Evolutionary conservation across 1,284 basidiomycete genomes (phyloP).

Genomic region (Sanghuangporus weigelae): DNA sequence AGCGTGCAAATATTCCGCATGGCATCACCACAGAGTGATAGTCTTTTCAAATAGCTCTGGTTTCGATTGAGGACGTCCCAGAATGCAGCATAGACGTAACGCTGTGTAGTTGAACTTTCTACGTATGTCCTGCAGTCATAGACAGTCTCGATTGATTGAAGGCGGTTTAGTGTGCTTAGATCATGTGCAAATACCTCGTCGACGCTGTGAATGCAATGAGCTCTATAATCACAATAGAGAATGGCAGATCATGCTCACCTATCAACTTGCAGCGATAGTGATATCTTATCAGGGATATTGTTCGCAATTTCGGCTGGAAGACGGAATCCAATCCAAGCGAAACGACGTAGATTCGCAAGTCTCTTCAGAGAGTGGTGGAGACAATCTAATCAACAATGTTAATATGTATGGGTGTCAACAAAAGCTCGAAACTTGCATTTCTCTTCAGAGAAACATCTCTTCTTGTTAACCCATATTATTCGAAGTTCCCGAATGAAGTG

Average conservation of each 20-base stretch:
- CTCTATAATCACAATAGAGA: background rate
- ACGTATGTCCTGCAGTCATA: background rate
- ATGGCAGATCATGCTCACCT: background rate
- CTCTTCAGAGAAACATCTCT: background rate
- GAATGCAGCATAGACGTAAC: background rate
- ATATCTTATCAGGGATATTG: background rate
- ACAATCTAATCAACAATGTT: background rate
- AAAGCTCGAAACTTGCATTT: background rate
- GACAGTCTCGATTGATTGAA: background rate
- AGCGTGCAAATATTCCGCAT: background rate
- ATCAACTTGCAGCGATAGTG: background rate
- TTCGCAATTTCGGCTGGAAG: background rate
- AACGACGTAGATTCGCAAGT: background rate
- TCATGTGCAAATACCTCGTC: background rate
- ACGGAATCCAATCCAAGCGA: background rate
- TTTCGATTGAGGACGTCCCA: background rate
- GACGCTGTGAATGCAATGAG: background rate
- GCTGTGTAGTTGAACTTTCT: background rate
- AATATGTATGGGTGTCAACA: background rate
- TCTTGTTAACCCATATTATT: no score
- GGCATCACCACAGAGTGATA: background rate
- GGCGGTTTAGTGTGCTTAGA: background rate
- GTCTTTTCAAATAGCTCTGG: background rate
- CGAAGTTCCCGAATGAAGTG: no score
- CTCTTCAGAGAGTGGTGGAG: background rate